Evolutionary conservation across 495 filamentous ascomycete species (phyloP).

Genomic region (Thozetella sp.): DNA sequence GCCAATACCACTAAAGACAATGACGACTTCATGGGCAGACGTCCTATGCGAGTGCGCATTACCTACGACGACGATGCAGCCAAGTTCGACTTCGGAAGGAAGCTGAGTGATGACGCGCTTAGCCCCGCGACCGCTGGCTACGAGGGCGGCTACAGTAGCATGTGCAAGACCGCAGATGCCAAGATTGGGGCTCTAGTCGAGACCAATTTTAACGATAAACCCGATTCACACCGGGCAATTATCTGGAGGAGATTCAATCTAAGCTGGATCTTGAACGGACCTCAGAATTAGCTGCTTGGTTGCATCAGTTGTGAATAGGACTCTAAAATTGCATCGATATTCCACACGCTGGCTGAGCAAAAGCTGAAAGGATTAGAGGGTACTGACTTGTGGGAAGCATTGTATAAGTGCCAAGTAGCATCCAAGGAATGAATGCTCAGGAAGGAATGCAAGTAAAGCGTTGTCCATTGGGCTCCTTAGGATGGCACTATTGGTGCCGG

Average conservation of each 20-base stretch:
- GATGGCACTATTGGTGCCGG: too few relatives aligned
- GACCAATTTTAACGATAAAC: neutral
- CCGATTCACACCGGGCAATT: neutral
- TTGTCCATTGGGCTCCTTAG: too few relatives aligned
- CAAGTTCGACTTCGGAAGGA: conserved; percentile 2
- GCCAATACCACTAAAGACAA: neutral
- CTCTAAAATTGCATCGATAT: too few relatives aligned
- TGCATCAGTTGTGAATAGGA: too few relatives aligned
- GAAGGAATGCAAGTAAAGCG: too few relatives aligned
- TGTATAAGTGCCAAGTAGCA: too few relatives aligned
- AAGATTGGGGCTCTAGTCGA: neutral
- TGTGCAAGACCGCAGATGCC: conserved; percentile 1
- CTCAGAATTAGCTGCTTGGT: too few relatives aligned
- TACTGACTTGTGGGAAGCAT: too few relatives aligned
- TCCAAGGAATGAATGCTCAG: too few relatives aligned
- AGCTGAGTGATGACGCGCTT: neutral
- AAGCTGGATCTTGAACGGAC: conserved; percentile 1
- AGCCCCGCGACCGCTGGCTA: neutral
- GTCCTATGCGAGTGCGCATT: neutral
- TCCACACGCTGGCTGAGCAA: too few relatives aligned
- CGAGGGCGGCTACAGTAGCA: conserved; percentile 1
- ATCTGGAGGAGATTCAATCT: conserved; percentile 1
- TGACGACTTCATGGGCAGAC: too few relatives aligned
- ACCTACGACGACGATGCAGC: conserved; percentile 1
- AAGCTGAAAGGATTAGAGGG: too few relatives aligned